These are phyloP conservation scores for Ettlia oleoabundans DNA, from an alignment of 139 green algal species.

Conservation along the genomic window DNA sequence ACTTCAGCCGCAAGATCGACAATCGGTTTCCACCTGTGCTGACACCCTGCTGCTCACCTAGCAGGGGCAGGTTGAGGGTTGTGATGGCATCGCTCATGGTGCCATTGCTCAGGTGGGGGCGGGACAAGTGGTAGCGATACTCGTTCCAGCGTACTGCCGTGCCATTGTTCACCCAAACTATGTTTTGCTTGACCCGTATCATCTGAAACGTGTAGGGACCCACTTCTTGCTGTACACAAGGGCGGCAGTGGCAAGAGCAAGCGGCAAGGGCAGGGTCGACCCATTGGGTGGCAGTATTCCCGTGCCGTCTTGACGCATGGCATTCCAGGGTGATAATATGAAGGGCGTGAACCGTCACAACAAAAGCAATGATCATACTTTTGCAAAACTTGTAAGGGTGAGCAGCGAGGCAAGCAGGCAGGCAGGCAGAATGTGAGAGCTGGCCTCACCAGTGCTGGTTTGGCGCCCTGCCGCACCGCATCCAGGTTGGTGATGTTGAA, in stretches of 20 bases:
- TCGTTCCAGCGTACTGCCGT: constrained; percentile 35
- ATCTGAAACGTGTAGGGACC: constrained; percentile 50
- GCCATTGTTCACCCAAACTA: constrained; percentile 25
- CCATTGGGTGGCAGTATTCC: too few species aligned
- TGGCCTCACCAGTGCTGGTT: constrained; percentile 52
- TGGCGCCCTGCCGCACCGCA: constrained; percentile 49
- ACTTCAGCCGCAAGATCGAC: too few species aligned
- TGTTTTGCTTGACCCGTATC: constrained; percentile 10
- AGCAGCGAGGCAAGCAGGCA: too few species aligned
- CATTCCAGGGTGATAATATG: too few species aligned
- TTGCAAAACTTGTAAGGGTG: too few species aligned
- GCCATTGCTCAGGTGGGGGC: constrained; percentile 8
- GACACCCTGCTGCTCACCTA: constrained; percentile 5
- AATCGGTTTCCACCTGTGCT: too few species aligned
- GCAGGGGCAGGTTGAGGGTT: constrained; percentile 57
- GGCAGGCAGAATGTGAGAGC: background rate
- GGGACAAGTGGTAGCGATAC: constrained; percentile 31
- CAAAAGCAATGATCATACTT: too few species aligned
- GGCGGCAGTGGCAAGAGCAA: background rate
- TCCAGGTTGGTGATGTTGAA: constrained; percentile 68
- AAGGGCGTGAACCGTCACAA: too few species aligned
- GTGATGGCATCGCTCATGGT: constrained; percentile 41
- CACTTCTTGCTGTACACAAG: constrained; percentile 43
- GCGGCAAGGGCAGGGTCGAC: too few species aligned
- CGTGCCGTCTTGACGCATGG: too few species aligned